Base-by-base conservation (phyloP, 129 eudicot species). In the Ambrosia artemisiifolia region DNA sequence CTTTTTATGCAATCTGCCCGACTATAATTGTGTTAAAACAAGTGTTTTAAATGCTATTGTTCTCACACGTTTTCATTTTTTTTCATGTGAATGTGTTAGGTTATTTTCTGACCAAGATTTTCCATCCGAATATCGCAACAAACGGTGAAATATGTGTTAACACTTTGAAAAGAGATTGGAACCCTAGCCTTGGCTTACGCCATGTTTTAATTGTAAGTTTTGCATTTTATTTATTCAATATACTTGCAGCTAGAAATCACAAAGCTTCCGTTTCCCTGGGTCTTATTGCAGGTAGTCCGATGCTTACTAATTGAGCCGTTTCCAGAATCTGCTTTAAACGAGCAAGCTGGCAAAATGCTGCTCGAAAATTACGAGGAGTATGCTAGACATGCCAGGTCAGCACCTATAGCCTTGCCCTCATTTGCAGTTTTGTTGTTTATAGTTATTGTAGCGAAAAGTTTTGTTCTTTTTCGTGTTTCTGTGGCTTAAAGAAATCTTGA, bases 81-180 rank as follows among this genome's bases (percentile, higher is more conserved):
- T 49, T n/a, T 5, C 14, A 49, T 49, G 55, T 49, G 55, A 40
- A 40, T 40, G 44, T 40, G 9, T 7, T 65, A 95, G 99, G 99
- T 55, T 90, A 86, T 80, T 95, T 95, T 78, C 79, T 88, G 74
- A 95, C 99, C 79, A 95, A 88, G 88, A 95, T 95, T 67, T 95
- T 90, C 85, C 96, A 95, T 73, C 99, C 97, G 34, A 95, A 90
- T 78, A 83, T 95, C 51, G 89, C 99, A 48, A 74, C 77, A 43
- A 85, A 83, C 48, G 99, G 99, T 59, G 99, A 95, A 74, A 95
- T 95, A 73, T 95, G 99, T 72, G 99, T 95, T 36, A 95, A 95
- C 85, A 88, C 99, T 7, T 71, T 95, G 89, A 90, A 95, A 81
- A 86, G 69, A 75, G 99, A 94, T 81, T 94, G 99, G 99, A 90